These are phyloP conservation scores for Phaeodactylum tricornutum DNA, from an alignment of 108 stramenopile species.

Conservation along the genomic window DNA sequence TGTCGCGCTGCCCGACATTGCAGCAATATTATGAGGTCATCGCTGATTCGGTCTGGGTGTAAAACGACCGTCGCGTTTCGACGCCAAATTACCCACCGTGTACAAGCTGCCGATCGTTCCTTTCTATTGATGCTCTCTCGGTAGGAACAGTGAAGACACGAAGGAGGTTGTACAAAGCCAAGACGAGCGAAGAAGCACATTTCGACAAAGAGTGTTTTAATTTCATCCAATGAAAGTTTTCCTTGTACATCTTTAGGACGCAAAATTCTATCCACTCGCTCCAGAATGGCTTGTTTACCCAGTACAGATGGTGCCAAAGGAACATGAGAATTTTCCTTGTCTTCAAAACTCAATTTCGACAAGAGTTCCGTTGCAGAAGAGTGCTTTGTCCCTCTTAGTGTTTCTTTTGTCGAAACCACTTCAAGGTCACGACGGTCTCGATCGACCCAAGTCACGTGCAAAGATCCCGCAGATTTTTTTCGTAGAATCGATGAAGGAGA, in stretches of 20 bases:
- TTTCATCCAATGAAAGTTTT: slow-evolving; percentile 1
- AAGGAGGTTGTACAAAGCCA: slow-evolving; percentile 71
- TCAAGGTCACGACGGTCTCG: too few relatives aligned
- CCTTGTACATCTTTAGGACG: not conserved
- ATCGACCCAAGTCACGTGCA: too few relatives aligned
- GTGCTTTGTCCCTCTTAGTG: too few relatives aligned
- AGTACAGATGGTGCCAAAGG: not conserved
- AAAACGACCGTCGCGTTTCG: slow-evolving; percentile 41
- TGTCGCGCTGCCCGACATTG: slow-evolving; percentile 44
- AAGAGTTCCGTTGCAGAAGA: too few relatives aligned
- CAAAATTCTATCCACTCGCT: not conserved
- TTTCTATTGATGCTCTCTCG: slow-evolving; percentile 12
- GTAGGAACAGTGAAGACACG: slow-evolving; percentile 60
- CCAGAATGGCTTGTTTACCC: not conserved
- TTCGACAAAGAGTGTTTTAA: slow-evolving; percentile 38
- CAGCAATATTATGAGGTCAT: slow-evolving; percentile 40
- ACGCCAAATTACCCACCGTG: slow-evolving; percentile 43
- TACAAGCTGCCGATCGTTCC: slow-evolving; percentile 12
- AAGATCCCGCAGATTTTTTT: too few relatives aligned
- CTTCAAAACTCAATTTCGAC: too few relatives aligned
- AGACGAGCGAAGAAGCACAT: slow-evolving; percentile 75
- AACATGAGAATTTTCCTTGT: too few relatives aligned
- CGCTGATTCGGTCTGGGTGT: slow-evolving; percentile 47
- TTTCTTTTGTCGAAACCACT: too few relatives aligned
- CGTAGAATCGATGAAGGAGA: not conserved